Percentiles rank a stretch among this genome's conserved stretches.
Evolutionary conservation across 768 basidiomycete species (phyloP).

Genomic region (Leccinum sublutescens): DNA sequence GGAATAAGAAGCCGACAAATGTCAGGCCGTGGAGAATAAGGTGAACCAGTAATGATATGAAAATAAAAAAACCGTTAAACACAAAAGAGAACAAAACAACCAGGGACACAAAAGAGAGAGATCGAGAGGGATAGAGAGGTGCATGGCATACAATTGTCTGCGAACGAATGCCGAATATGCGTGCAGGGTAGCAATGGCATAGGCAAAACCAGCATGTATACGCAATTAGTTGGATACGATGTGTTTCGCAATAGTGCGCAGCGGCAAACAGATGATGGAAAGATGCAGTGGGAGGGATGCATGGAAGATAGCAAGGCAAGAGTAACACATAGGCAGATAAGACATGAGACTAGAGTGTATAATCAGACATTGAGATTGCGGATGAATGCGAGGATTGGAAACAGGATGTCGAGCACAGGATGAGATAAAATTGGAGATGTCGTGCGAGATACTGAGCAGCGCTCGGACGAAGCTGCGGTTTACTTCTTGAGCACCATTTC

Average conservation of each 20-base stretch:
- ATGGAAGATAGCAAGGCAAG: conserved; percentile 38
- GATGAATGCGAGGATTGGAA: conserved; percentile 34
- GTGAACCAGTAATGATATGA: conserved; percentile 29
- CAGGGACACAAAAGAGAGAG: conserved; percentile 7
- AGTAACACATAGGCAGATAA: conserved; percentile 35
- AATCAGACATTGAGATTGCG: conserved; percentile 40
- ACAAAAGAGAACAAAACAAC: conserved; percentile 26
- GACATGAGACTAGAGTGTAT: conserved; percentile 38
- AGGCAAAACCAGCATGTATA: conserved; percentile 37
- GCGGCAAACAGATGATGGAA: conserved; percentile 24
- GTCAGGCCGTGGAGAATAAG: conserved; percentile 27
- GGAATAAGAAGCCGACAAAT: conserved; percentile 30
- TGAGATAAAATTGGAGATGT: conserved; percentile 25
- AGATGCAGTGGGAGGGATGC: conserved; percentile 28
- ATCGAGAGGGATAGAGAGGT: conserved; percentile 2
- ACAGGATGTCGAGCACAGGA: conserved; percentile 37
- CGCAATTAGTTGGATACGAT: conserved; percentile 33
- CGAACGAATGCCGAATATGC: conserved; percentile 19
- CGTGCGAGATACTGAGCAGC: conserved; percentile 21
- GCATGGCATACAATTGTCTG: conserved; percentile 30
- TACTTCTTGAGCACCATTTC: conserved; percentile 32
- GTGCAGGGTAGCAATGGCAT: conserved; percentile 20
- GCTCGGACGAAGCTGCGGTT: conserved; percentile 14
- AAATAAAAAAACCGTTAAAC: conserved; percentile 29
- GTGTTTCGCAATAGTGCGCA: conserved; percentile 36